Evolutionary conservation across 1,139 yeast species (phyloP), one percentile per base, ranked within the genome.

Genomic region (Sugiyamaella japonica): DNA sequence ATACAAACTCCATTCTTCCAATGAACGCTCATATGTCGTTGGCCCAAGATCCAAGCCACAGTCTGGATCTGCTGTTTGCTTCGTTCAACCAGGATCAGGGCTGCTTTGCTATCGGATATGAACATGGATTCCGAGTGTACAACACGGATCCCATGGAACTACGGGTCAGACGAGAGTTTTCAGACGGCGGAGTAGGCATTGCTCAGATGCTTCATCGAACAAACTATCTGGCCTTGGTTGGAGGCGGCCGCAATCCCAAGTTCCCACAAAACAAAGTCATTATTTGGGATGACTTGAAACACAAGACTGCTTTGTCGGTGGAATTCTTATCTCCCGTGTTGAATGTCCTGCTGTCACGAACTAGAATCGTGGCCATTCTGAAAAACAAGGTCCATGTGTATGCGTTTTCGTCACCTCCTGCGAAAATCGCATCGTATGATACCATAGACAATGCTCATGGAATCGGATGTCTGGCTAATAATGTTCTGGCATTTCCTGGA

Each of bases 221-320:
- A 0, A 91, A 91, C 71, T 90, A 90, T 67, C 77, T 91, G 55
- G 97, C 93, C 0, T 71, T 91, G 45, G 89, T 90, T 1, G 97
- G 97, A 0, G 96, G 97, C 9, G 97, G 97, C 0, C 77, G 79
- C 58, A 78, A 79, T 57, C 97, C 97, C 36, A 78, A 82, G 62
- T 87, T 83, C 65, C 87, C 96, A 1, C 78, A 81, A 62, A 89
- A 89, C 70, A 86, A 86, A 67, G 72, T 74, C 48, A 79, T 89
- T 34, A 85, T 91, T 13, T 91, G 97, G 97, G 97, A 91, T 70
- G 98, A 91, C 68, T 70, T 89, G 59, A 87, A 89, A 69, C 79
- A 86, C 52, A 84, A 84, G 63, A 84, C 84, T 44, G 86, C 91
- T n/a, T 75, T 89, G 28, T 79, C 81, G 32, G 72, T 91, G 56